Percentiles rank a stretch among this genome's conserved stretches.
phyloP scores from a whole-genome alignment of 108 stramenopile genomes.

The Pelagomonas calceolata region DNA sequence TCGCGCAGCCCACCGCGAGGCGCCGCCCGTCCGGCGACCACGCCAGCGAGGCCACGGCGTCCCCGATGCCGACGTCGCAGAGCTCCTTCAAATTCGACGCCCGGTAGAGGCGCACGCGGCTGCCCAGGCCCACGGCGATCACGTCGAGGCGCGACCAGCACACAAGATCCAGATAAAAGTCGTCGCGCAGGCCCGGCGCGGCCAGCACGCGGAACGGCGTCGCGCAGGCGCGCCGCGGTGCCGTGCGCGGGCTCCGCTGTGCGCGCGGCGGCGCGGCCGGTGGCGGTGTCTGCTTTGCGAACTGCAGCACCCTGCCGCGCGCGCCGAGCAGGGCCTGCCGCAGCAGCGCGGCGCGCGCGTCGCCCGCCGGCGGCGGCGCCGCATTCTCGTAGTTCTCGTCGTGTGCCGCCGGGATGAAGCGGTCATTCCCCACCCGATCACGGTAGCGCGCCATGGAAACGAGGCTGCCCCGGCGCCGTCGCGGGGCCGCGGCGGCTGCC shows the following conservation, averaged over 20 bases:
- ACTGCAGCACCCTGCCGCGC: too few relatives aligned
- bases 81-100: neutral
- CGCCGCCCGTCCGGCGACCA: slow-evolving; percentile 84
- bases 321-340: neutral
- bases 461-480: too few relatives aligned
- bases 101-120: neutral
- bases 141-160: slow-evolving; percentile 90
- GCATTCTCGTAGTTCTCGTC: neutral
- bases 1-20: slow-evolving; percentile 77
- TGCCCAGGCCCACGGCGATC: slow-evolving; percentile 89
- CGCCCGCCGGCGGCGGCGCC: neutral
- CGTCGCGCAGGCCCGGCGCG: slow-evolving; percentile 93
- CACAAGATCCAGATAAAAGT: slow-evolving; percentile 96
- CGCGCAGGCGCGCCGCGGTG: slow-evolving; percentile 31
- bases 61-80: slow-evolving; percentile 21
- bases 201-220: slow-evolving; percentile 96
- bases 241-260: too few relatives aligned
- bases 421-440: neutral
- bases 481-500: too few relatives aligned
- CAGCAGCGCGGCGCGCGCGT: neutral
- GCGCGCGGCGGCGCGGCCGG: too few relatives aligned
- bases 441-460: too few relatives aligned
- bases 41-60: slow-evolving; percentile 70
- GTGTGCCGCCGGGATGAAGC: neutral
- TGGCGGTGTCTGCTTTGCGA: too few relatives aligned